Evolutionary conservation across 2,329 filamentous ascomycete genomes (phyloP), one percentile per base, ranked within the genome.

Genomic region (Xylariales sp.): DNA sequence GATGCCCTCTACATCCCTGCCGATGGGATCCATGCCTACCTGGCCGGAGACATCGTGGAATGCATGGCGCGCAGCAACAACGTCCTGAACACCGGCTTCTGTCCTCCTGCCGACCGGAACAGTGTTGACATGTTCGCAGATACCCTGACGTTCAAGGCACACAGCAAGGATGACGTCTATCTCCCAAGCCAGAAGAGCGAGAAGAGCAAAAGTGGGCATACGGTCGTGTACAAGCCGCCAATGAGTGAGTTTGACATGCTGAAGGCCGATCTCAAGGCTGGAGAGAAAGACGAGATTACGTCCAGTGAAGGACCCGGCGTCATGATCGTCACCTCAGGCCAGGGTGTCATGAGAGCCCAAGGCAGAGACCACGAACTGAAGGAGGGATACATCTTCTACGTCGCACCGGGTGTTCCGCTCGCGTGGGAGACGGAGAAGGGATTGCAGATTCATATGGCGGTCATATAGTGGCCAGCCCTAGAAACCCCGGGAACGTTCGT

Each of bases 11-110:
- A 77, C 56, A 82, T 88, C 12, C 84, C 83, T 0, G 82, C 82
- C 1, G 83, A 88, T 49, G 83, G 82, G 4, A 84, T 87, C 40
- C 83, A 88, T 54, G 84, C 84, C 0, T 88, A 87, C 54, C 66
- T 88, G 0, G 73, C 74, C 4, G 85, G 85, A 3, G 79, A 88
- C 55, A 86, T 88, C 38, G 78, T 88, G 51, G 84, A 88, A 60
- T 88, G 84, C 62, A 88, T 88, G 84, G 84, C 84, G 2, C 74
- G 83, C 6, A 80, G 74, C 15, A 82, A 88, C 65, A 87, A 88
- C 44, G 84, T 89, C 2, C 68, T 89, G 37, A 86, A 86, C 59
- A 79, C 77, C 0, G 84, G 85, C 0, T 87, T 90, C 66, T 88
- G 83, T 50, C 83, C 84, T 0, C 69, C 69, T 1, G 74, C 78